Evolutionary conservation across 108 stramenopile species (phyloP).

Genomic region (Skeletonema tropicum): DNA sequence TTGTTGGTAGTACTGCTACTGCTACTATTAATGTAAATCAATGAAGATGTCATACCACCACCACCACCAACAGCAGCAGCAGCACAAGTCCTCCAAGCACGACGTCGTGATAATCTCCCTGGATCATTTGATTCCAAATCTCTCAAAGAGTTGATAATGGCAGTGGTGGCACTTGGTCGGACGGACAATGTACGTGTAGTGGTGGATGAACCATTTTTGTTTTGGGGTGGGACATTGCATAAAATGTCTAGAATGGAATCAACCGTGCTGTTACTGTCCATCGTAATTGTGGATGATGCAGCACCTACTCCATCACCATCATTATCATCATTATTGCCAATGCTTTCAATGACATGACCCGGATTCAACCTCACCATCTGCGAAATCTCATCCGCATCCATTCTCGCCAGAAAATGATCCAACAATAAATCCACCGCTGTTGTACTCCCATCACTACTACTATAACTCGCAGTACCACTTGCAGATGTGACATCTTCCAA

Average conservation of each 20-base stretch:
- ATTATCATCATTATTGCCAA: neutral
- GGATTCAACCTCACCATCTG: slow-evolving; percentile 1
- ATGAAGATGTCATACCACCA: neutral
- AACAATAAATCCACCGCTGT: slow-evolving; percentile 25
- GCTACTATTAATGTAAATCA: too few relatives aligned
- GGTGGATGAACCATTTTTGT: neutral
- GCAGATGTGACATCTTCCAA: neutral
- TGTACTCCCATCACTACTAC: neutral
- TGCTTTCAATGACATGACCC: neutral
- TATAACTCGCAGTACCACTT: neutral
- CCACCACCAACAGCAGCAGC: neutral
- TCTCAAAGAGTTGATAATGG: slow-evolving; percentile 17
- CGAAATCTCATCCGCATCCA: slow-evolving; percentile 26
- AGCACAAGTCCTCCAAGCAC: slow-evolving; percentile 12
- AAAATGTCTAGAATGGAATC: slow-evolving; percentile 37
- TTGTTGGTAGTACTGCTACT: neutral
- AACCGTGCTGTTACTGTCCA: neutral
- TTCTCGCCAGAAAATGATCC: slow-evolving; percentile 18
- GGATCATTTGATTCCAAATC: slow-evolving; percentile 25
- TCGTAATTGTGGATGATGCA: neutral
- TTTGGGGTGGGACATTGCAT: slow-evolving; percentile 10
- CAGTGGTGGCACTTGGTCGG: slow-evolving; percentile 23
- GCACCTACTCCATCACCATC: neutral
- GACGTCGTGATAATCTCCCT: slow-evolving; percentile 24
- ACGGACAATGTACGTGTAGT: neutral